Percentiles rank a stretch among this genome's conserved stretches.
These are phyloP conservation scores for Endotrypanum monterogeii DNA, from an alignment of 208 protist species.

Conservation along the genomic window DNA sequence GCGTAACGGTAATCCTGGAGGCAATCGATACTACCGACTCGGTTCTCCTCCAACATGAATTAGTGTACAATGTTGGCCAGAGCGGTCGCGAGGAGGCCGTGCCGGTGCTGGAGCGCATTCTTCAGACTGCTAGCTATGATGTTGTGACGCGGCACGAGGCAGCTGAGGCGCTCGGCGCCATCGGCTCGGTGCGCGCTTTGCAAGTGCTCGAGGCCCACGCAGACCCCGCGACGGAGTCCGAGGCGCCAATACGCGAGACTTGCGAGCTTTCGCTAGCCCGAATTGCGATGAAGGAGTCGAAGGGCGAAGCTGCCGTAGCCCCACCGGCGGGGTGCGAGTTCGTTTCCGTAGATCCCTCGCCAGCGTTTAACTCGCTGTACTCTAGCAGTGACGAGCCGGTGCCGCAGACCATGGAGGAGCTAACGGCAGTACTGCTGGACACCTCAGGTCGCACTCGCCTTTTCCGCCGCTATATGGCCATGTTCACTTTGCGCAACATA, in stretches of 20 bases:
- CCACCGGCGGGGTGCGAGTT: constrained; percentile 62
- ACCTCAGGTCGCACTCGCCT: constrained; percentile 69
- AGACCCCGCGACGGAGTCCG: constrained; percentile 50
- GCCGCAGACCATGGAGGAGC: constrained; percentile 52
- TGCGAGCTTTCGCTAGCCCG: constrained; percentile 92
- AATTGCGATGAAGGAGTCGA: constrained; percentile 61
- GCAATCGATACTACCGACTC: constrained; percentile 88
- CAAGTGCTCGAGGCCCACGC: constrained; percentile 55
- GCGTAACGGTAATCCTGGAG: constrained; percentile 58
- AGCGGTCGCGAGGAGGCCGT: constrained; percentile 84
- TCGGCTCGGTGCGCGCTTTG: constrained; percentile 47
- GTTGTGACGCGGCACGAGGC: constrained; percentile 97
- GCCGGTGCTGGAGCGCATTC: constrained; percentile 73
- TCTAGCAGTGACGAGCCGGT: constrained; percentile 26
- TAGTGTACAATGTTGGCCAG: constrained; percentile 97
- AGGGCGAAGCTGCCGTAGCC: constrained; percentile 55
- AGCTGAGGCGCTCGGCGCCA: constrained; percentile 94
- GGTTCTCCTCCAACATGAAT: constrained; percentile 97
- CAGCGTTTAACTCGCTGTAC: constrained; percentile 55
- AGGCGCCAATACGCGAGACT: constrained; percentile 91
- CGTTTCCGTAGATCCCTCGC: constrained; percentile 93
- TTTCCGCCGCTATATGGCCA: constrained; percentile 95
- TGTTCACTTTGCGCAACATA: constrained; percentile 96
- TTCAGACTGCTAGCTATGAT: constrained; percentile 86
- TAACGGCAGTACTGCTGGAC: constrained; percentile 70